Evolutionary conservation across 2,329 filamentous ascomycete genomes (phyloP), one percentile per base, ranked within the genome.

Genomic region (Phyllosticta ampelicida): DNA sequence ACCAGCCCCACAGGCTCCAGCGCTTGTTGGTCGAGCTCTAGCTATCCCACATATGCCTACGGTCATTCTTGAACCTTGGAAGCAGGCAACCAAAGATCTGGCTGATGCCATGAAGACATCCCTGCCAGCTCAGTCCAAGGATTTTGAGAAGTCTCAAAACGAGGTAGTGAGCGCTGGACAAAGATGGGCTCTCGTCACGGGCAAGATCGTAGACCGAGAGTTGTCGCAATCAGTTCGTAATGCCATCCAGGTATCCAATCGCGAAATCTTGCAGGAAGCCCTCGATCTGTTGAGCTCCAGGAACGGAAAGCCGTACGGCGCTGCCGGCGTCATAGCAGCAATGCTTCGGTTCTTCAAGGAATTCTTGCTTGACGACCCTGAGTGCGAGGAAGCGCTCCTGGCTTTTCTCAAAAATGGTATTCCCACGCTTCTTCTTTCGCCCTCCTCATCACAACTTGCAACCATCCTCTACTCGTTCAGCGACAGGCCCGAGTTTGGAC

Each of bases 71-170:
- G 70, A 76, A 2, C 76, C 85, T 62, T 94, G 89, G 88, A 70
- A 75, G 2, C 75, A 75, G 1, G 71, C 90, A n/a, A 80, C 82
- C 0, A 74, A 80, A 1, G 70, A 77, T 0, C 73, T 96, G n/a
- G 76, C 85, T 23, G 76, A 83, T 29, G 79, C 81, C 44, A 84
- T 96, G 59, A 85, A 84, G 56, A 81, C 82, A 5, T 95, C 90
- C 0, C 79, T 89, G 5, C 90, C 91, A 0, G 90, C 92, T 67
- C 84, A 92, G 58, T 90, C 90, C 0, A 86, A 86, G 61, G 87
- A 90, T 18, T 88, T 88, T 63, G 78, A 81, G 23, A 78, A 78
- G 49, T 95, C 89, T 0, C 90, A 96, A 68, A 78, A 82, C 54
- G 76, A 77, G 48, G 78, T 95, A 23, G 81, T 82, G 9, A 77